Percentiles rank a stretch among this genome's conserved stretches.
phyloP scores from a whole-genome alignment of 2,329 filamentous ascomycete species.

The Aschersonia sp. region DNA sequence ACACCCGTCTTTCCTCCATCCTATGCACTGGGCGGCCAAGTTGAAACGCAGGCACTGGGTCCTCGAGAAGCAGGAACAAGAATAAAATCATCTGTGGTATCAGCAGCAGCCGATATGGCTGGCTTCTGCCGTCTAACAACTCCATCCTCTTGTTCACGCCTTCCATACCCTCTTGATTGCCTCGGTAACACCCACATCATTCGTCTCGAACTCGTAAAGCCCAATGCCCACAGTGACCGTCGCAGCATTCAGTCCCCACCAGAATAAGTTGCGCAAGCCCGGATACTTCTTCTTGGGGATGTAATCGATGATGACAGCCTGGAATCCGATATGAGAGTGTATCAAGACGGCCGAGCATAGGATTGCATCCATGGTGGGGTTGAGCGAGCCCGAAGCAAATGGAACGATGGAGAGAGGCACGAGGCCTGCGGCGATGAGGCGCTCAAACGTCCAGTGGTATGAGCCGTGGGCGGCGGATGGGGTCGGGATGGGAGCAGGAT shows the following conservation, averaged over 20 bases:
- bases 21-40: no score
- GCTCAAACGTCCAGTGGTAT: conserved; percentile 98
- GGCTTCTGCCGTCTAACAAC: no score
- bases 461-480: conserved; percentile 71
- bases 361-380: conserved; percentile 75
- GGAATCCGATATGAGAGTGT: conserved; percentile 92
- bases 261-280: conserved; percentile 47
- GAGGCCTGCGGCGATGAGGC: conserved; percentile 63
- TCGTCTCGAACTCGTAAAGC: conserved; percentile 97
- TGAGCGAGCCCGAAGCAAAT: conserved; percentile 82
- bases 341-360: conserved; percentile 73
- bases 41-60: no score
- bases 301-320: conserved; percentile 86
- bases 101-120: no score
- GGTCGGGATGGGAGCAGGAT: conserved; percentile 61
- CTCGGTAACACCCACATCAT: conserved; percentile 90
- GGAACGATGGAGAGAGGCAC: conserved; percentile 80
- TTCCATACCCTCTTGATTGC: conserved; percentile 80
- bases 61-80: no score
- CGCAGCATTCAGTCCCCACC: conserved; percentile 65
- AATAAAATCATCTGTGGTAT: no score
- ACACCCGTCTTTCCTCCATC: no score
- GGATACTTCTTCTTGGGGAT: conserved; percentile 61
- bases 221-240: conserved; percentile 76
- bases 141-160: conserved; percentile 34